These are phyloP conservation scores for Verticillium zaregamsianum DNA, from an alignment of 2,329 filamentous ascomycete genomes.

Conservation along the genomic window DNA sequence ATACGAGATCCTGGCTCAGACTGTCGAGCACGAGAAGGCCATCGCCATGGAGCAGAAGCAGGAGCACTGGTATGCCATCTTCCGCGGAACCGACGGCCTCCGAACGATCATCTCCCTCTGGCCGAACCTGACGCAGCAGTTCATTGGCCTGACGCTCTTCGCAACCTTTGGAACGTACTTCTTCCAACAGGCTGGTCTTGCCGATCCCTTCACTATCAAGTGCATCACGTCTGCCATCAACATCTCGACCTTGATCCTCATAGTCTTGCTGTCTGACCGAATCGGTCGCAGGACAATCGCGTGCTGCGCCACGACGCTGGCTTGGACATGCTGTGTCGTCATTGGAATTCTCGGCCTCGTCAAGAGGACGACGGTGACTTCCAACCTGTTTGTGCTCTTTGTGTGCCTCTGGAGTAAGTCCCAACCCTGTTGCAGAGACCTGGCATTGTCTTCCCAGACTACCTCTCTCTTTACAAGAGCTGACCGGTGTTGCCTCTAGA, in stretches of 20 bases:
- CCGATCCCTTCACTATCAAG: constrained; percentile 17
- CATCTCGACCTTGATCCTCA: constrained; percentile 10
- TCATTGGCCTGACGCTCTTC: constrained; percentile 16
- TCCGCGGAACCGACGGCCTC: constrained; percentile 20
- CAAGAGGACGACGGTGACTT: constrained; percentile 3
- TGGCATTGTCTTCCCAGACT: too few relatives aligned
- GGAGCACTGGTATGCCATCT: constrained; percentile 21
- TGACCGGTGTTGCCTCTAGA: constrained; percentile 10
- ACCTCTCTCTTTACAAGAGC: too few relatives aligned
- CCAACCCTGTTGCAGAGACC: background rate
- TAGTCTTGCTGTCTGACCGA: constrained; percentile 11
- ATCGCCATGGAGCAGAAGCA: constrained; percentile 16
- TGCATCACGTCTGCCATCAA: constrained; percentile 16
- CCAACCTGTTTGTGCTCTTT: constrained; percentile 11
- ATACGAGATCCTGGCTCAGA: constrained; percentile 14
- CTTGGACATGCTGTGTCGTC: constrained; percentile 12
- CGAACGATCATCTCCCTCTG: constrained; percentile 22
- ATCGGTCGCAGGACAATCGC: constrained; percentile 13
- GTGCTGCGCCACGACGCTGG: constrained; percentile 6
- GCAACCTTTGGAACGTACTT: constrained; percentile 22
- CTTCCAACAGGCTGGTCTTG: constrained; percentile 26
- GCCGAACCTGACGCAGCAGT: constrained; percentile 16
- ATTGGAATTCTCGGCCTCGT: constrained; percentile 8
- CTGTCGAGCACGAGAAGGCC: constrained; percentile 17
- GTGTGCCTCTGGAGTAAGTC: constrained; percentile 12